Percentiles rank a stretch among this genome's conserved stretches.
Conservation (phyloP, 306 rosid species). For the Gastrolobium villosum region DNA sequence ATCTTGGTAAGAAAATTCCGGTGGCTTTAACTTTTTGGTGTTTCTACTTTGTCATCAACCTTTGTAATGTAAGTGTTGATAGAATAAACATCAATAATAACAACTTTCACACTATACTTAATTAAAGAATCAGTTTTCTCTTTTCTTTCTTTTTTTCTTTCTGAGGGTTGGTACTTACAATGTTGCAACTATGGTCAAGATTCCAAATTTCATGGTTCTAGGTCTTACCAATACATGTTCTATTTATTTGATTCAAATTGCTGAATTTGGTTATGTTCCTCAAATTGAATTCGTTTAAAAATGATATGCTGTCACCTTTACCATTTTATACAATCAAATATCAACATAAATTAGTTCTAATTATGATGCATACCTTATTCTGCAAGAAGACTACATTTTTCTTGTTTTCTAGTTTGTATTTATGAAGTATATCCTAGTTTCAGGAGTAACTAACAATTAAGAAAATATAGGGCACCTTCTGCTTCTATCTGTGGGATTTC, state of each 20-base stretch:
- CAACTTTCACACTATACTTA: no score
- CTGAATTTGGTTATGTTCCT: background rate
- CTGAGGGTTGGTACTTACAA: background rate
- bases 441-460: no score
- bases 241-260: background rate
- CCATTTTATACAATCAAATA: background rate
- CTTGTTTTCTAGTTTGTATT: background rate
- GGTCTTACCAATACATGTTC: background rate
- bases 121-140: no score
- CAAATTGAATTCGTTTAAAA: background rate
- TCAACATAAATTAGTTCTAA: background rate
- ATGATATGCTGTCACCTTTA: background rate
- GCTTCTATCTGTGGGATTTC: no score
- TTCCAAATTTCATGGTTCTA: no score
- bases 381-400: background rate
- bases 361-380: background rate
- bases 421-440: background rate
- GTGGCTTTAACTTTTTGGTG: background rate
- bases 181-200: no score
- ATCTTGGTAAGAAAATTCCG: slow-evolving; percentile 44
- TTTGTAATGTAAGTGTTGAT: no score
- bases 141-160: no score
- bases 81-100: no score
- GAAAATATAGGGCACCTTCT: no score
- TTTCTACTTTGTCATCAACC: background rate